These are phyloP conservation scores for Phialophora macrospora DNA, from an alignment of 2,329 filamentous ascomycete genomes.

Conservation along the genomic window DNA sequence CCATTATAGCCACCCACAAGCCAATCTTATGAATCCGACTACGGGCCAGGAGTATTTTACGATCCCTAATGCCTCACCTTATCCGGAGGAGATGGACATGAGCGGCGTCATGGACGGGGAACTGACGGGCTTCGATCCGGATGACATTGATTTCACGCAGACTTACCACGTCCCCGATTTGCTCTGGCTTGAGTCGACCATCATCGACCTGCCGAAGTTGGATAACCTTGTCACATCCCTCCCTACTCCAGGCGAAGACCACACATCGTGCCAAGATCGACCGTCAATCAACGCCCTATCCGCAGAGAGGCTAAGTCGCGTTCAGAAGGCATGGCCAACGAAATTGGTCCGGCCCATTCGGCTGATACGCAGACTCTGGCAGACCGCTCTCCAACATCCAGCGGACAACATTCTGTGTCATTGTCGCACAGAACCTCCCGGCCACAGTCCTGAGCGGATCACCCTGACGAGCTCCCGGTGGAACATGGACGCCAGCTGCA, in stretches of 20 bases:
- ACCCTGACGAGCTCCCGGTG: slow-evolving; percentile 10
- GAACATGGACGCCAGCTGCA: slow-evolving; percentile 25
- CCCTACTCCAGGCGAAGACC: neutral
- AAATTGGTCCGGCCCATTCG: slow-evolving; percentile 13
- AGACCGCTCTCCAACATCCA: slow-evolving; percentile 6
- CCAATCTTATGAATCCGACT: neutral
- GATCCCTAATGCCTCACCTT: neutral
- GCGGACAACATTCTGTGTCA: slow-evolving; percentile 21
- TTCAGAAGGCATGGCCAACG: slow-evolving; percentile 21
- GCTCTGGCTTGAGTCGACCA: neutral
- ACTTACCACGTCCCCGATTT: neutral
- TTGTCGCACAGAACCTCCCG: neutral
- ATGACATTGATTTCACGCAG: neutral
- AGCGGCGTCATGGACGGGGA: neutral
- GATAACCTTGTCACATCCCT: neutral
- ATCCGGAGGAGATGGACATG: neutral
- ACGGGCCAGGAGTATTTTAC: no score
- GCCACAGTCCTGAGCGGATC: neutral
- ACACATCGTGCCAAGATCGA: neutral
- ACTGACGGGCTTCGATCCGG: neutral
- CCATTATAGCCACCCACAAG: neutral
- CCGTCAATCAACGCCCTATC: neutral
- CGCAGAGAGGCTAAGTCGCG: neutral
- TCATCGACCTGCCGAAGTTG: neutral
- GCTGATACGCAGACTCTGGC: slow-evolving; percentile 23